These are phyloP conservation scores for Colletotrichum liriopes DNA, from an alignment of 2,329 filamentous ascomycete species.

Conservation along the genomic window DNA sequence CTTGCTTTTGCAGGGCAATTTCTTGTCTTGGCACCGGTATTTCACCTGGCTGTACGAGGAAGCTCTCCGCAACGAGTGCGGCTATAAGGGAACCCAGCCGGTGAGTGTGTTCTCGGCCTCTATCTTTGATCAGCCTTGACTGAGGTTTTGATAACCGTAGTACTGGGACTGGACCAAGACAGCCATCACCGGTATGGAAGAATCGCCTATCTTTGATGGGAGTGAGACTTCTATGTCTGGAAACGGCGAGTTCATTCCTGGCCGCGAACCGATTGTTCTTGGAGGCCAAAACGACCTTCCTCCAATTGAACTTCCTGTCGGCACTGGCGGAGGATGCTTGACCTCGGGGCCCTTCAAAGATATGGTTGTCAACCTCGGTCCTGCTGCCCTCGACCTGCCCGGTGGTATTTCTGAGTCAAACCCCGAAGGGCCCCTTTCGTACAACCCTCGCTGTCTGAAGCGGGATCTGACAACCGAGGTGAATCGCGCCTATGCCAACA, in stretches of 20 bases:
- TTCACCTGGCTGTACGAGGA: conserved; percentile 50
- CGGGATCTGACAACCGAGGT: conserved; percentile 52
- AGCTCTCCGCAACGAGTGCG: conserved; percentile 50
- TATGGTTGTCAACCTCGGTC: conserved; percentile 59
- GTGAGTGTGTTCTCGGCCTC: conserved; percentile 43
- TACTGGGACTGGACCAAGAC: conserved; percentile 53
- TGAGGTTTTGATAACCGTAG: background rate
- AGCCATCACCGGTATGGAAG: conserved; percentile 49
- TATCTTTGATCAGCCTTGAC: conserved; percentile 14
- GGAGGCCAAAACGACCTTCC: conserved; percentile 49
- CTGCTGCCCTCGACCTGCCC: conserved; percentile 51
- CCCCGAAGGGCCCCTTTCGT: conserved; percentile 49
- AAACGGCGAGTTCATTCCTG: conserved; percentile 56
- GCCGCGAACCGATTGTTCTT: conserved; percentile 46
- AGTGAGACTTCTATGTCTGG: conserved; percentile 61
- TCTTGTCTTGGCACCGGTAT: conserved; percentile 53
- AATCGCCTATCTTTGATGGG: conserved; percentile 66
- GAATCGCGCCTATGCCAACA: conserved; percentile 48
- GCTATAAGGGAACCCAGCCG: conserved; percentile 58
- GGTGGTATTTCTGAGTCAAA: conserved; percentile 45
- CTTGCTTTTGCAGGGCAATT: conserved; percentile 41
- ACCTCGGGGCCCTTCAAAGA: conserved; percentile 64
- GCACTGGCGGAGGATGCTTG: conserved; percentile 71
- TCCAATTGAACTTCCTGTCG: conserved; percentile 57
- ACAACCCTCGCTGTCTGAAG: conserved; percentile 61